phyloP scores from a whole-genome alignment of 768 basidiomycete species.

The Amylocystis lapponica region DNA sequence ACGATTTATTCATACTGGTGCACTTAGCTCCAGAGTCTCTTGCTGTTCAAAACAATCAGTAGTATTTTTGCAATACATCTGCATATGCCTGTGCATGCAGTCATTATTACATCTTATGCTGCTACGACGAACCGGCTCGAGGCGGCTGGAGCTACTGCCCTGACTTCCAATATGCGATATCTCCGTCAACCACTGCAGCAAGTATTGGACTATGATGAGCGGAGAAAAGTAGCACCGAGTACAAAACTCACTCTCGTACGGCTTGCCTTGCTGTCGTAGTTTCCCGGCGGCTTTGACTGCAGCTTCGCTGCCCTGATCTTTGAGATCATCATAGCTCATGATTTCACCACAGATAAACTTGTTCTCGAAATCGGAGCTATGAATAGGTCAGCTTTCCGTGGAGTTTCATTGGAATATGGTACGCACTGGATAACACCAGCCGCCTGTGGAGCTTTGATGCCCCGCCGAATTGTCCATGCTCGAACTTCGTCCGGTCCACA shows the following conservation, averaged over 20 bases:
- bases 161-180: constrained; percentile 90
- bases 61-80: background rate
- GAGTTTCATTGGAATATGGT: background rate
- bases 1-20: background rate
- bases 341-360: constrained; percentile 98
- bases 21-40: background rate
- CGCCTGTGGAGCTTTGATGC: constrained; percentile 93
- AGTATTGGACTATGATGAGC: background rate
- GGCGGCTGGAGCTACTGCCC: too few relatives aligned
- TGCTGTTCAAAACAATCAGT: background rate
- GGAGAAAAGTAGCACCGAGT: background rate
- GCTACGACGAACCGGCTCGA: too few relatives aligned
- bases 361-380: constrained; percentile 92
- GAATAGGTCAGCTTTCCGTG: background rate
- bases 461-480: constrained; percentile 94
- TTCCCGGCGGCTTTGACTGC: constrained; percentile 95
- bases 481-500: constrained; percentile 96
- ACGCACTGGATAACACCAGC: constrained; percentile 96
- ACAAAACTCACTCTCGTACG: constrained; percentile 76
- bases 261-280: constrained; percentile 92
- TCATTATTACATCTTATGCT: constrained; percentile 6
- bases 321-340: constrained; percentile 86
- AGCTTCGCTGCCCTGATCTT: constrained; percentile 84
- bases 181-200: constrained; percentile 71
- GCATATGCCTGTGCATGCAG: background rate